Conservation (phyloP, 2,329 filamentous ascomycete species). For the Teratosphaeria epicoccoides region DNA sequence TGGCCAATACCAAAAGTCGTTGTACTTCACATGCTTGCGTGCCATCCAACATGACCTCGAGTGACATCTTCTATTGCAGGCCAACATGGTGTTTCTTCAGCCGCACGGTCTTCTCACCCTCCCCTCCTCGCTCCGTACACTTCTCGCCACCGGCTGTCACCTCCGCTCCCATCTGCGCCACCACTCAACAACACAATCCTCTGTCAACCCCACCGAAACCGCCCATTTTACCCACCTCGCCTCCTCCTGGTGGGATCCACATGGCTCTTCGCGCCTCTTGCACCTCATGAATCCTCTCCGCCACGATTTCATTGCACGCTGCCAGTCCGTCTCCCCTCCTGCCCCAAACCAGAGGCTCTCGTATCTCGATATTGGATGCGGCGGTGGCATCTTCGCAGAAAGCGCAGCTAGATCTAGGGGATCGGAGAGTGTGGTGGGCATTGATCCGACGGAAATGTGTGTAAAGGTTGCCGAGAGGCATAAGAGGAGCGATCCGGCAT, state of each 20-base stretch:
- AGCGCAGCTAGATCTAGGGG: conserved; percentile 57
- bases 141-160: neutral
- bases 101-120: neutral
- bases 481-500: conserved; percentile 59
- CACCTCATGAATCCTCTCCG: conserved; percentile 98
- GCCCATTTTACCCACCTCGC: conserved; percentile 92
- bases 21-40: neutral
- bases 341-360: conserved; percentile 37
- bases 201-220: conserved; percentile 80
- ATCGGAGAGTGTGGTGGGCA: conserved; percentile 54
- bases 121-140: neutral
- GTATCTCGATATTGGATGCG: conserved; percentile 89
- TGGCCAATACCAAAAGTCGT: neutral
- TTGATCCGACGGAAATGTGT: conserved; percentile 67
- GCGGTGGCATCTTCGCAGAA: conserved; percentile 93
- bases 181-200: conserved; percentile 32
- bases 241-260: conserved; percentile 92
- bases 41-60: too few species aligned
- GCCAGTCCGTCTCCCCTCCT: conserved; percentile 42
- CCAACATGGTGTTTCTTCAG: neutral
- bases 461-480: conserved; percentile 66
- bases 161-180: neutral
- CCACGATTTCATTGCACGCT: conserved; percentile 77
- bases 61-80: too few species aligned
- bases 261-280: conserved; percentile 81